Conservation (phyloP, 345 rosid species). For the Rhodomyrtus tomentosa region DNA sequence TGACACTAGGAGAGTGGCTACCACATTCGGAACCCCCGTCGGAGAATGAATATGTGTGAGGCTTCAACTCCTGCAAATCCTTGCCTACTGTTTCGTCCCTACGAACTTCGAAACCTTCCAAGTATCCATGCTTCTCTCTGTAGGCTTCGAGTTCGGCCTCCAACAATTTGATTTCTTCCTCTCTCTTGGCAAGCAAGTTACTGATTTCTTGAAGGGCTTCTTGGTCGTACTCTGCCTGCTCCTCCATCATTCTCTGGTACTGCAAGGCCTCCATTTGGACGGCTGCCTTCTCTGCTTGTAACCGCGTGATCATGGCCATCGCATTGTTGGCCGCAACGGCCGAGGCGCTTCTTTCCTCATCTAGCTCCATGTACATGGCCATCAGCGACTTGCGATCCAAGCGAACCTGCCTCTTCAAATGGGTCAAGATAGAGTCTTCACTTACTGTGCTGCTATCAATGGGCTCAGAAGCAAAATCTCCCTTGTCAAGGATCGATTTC, state of each 20-base stretch:
- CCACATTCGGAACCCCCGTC: slow-evolving; percentile 1
- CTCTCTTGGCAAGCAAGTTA: slow-evolving; percentile 39
- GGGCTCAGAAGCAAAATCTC: slow-evolving; percentile 28
- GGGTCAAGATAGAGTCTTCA: slow-evolving; percentile 42
- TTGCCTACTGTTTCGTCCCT: not conserved
- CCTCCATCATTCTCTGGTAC: slow-evolving; percentile 98
- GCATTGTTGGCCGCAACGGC: slow-evolving; percentile 91
- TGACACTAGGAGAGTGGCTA: not conserved
- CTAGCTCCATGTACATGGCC: slow-evolving; percentile 78
- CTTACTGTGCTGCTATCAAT: slow-evolving; percentile 19
- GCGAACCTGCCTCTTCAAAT: slow-evolving; percentile 63
- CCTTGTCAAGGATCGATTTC: slow-evolving; percentile 46
- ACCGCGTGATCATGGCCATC: slow-evolving; percentile 88
- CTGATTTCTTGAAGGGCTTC: slow-evolving; percentile 63
- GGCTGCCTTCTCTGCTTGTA: slow-evolving; percentile 84
- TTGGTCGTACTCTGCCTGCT: slow-evolving; percentile 84
- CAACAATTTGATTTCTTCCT: slow-evolving; percentile 44
- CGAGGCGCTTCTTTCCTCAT: slow-evolving; percentile 85
- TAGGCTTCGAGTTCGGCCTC: slow-evolving; percentile 64
- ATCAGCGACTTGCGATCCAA: slow-evolving; percentile 77
- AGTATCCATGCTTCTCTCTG: slow-evolving; percentile 39
- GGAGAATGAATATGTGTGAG: not conserved
- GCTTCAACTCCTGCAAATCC: not conserved
- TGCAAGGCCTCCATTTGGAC: slow-evolving; percentile 97
- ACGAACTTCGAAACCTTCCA: slow-evolving; percentile 6